Base-by-base conservation (phyloP, 441 rosid genomes). In the Raphanus hybrid region DNA sequence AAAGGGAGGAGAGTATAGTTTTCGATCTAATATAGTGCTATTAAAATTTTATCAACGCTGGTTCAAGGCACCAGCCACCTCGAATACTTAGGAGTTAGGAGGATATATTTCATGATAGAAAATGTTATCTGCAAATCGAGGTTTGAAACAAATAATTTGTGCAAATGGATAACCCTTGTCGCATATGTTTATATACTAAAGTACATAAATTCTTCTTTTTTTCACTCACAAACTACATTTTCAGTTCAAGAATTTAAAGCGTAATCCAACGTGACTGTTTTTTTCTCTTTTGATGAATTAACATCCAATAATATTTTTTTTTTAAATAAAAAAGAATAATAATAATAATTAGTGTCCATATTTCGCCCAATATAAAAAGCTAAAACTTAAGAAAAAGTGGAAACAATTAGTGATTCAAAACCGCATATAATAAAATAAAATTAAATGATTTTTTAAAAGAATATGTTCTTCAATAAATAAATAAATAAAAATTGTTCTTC, bases 81-180 rank as follows among this genome's bases (percentile, higher is more conserved):
- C 32, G 32, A 29, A 29, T 29, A 29, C 34, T 23, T 23, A 23
- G 26, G 26, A 23, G 26, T 23, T 23, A 23, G 26, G 26, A 23
- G 26, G 26, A 23, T 23, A 29, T 29, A 6, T 29, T 5, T 29
- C 34, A 5, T 29, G 34, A 29, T 29, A 26, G 18, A 50, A 50
- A 50, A 39, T 39, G 16, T 54, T 15, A 55, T 26, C 50, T 74
- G 11, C 14, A 35, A 41, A 55, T 14, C 8, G 18, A 16, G 5
- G 26, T 66, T 11, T 74, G 29, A 26, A 37, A 23, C 29, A 4
- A 65, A 52, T 27, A 12, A 50, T 48, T 8, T 32, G 23, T 62
- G 39, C 55, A 55, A 45, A 52, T 59, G 54, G 73, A 75, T 59
- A 75, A 52, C 7, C 18, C 8, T 50, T 58, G 59, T 43, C 34